Evolutionary conservation across 2,329 filamentous ascomycete species (phyloP), one percentile per base, ranked within the genome.

Genomic region (Aspergillus fumigatiaffinis): DNA sequence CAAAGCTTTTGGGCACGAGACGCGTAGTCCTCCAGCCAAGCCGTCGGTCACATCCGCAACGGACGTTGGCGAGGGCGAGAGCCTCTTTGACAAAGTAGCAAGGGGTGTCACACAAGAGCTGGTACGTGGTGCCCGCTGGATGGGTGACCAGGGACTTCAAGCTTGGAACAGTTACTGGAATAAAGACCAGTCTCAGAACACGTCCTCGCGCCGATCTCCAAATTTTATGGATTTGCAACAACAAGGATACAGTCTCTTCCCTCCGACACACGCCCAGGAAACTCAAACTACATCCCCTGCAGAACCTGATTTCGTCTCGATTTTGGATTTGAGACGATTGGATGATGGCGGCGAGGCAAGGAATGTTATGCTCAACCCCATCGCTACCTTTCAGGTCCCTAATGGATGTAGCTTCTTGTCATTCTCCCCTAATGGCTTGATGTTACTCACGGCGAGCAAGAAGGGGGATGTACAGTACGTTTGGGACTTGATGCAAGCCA

Each of bases 151-250:
- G 62, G 77, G 78, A 20, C 63, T 79, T 51, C 77, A 80, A 58
- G 77, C 76, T 5, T 80, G 79, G 79, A 78, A 79, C 57, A 79
- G 69, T 56, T 81, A 81, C 62, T 80, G 78, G 77, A 78, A 77
- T 52, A 77, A 76, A 51, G 76, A 79, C 48, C 68, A 75, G 58
- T 59, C 63, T 14, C 65, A 67, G 44, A 67, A 63, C 42, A 54
- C 65, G 17, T 57, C 65, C 21, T 58, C 66, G 10, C 71, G 73
- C 6, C 73, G 74, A 23, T 68, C 71, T 26, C 57, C 54, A 26
- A 68, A 66, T n/a, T 55, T 63, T 8, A 59, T 63, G 21, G 73
- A 76, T 14, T 58, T 64, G 9, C 67, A 66, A 14, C 65, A 66
- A 28, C 71, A 71, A 35, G 68, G 66, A 20, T 68, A 74, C 57